Evolutionary conservation across 78 protist genomes (phyloP), one percentile per base, ranked within the genome.

Genomic region (Speleostelium caveatum): DNA sequence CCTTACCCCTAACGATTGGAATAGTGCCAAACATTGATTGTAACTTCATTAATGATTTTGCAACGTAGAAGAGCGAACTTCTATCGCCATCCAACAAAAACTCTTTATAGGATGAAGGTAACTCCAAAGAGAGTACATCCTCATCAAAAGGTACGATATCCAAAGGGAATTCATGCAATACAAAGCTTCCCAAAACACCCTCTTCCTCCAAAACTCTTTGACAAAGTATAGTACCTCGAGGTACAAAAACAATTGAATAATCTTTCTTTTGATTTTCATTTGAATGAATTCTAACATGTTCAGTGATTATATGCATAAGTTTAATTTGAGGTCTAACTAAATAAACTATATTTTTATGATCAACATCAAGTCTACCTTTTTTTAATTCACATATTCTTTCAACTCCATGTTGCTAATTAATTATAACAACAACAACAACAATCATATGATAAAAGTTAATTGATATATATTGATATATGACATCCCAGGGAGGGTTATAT

Each of bases 51-150:
- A 97, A 1, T 41, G 96, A 36, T 12, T 76, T 38, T 0, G 98
- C 97, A 4, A 96, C 77, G 28, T 67, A 61, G 21, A 45, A 77
- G 2, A 96, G 51, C 0, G 92, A 38, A 2, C 95, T 39, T 19
- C 26, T 12, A 45, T 97, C 98, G 51, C 96, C 96, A 5, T 94
- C 96, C 33, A 93, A 53, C 35, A 24, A 22, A 8, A 21, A 66
- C 4, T 96, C 97, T 3, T 92, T 53, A 59, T 88, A 97, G 21
- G 89, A 16, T 2, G 28, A 33, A 2, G 73, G 66, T 19, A 92
- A 24, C 38, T 97, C 98, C 66, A 98, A 32, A n/a, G 98, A 92
- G 7, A 98, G 78, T 22, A 97, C 74, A 61, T 98, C 99, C 39
- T 83, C 75, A 28, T 97, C 99, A 39, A 95, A 61, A 2, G 99